Evolutionary conservation across 495 filamentous ascomycete genomes (phyloP), one percentile per base, ranked within the genome.

Genomic region (Tuber microsphaerosporum): DNA sequence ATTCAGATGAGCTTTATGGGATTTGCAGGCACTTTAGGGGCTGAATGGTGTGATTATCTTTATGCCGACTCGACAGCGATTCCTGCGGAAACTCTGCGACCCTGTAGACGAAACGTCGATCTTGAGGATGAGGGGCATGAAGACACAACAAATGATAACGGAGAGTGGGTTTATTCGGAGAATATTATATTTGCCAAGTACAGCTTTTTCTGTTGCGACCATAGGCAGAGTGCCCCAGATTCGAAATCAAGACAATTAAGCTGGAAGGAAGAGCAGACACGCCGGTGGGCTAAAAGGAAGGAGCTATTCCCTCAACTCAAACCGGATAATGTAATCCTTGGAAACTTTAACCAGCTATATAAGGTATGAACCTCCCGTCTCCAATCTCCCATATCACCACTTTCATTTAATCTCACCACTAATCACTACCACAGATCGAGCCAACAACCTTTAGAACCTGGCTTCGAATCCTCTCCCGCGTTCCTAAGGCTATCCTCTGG

Each of bases 1-100:
- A 94, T 99, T 71, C 95, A 98, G 79, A 99, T 99, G 95, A 97
- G 95, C 0, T 99, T 99, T 83, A 99, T 99, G 95, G 95, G 95
- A 2, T 98, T 99, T 84, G 95, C 95, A 1, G 95, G 95, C 10
- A 97, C 95, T 2, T 87, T 99, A 14, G 95, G 96, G 17, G 95
- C 95, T 42, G 95, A 98, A 81, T 99, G 95, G 95, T 99, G 95
- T 83, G 95, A 99, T 81, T 99, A 99, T 81, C 89, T 99, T 43
- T 88, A 98, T 43, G 94, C 95, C 6, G 95, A 99, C 81, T 86
- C 91, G 69, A 92, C 92, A 12, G 94, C 95, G 0, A 91, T 99
- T 73, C 96, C 95, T 0, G 87, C 86, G 8, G 89, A 90, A 8
- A 97, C 94, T 10, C 85, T 98, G 73, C 89, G 93, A 37, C 93